Base-by-base conservation (phyloP, 2,329 filamentous ascomycete genomes). In the Hansfordia pulvinata region DNA sequence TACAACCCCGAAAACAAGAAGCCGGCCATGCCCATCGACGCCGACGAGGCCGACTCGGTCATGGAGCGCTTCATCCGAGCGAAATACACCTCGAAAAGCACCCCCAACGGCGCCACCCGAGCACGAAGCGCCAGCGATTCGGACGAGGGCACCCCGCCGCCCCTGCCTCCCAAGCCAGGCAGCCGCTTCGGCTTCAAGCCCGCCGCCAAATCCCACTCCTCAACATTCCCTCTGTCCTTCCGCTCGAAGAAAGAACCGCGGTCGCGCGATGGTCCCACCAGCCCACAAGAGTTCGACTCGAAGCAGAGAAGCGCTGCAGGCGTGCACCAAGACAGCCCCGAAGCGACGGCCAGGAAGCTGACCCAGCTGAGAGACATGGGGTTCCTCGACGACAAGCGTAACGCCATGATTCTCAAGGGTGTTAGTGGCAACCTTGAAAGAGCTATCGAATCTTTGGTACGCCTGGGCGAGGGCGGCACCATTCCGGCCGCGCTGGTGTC, bases 51-150 rank as follows among this genome's bases (percentile, higher is more conserved):
- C 25, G 88, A 98, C 49, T 79, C 82, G 8, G 84, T 81, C 16
- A 90, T 98, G 79, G 90, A 98, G 54, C 72, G 83, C 33, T 96
- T 88, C 52, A 93, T 98, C 39, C 69, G 88, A 33, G 77, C 88
- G 45, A 98, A 98, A 53, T 98, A 98, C 53, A 75, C 86, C 47
- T 75, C 76, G 40, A 56, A 17, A 17, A 10, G 16, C 25, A 11
- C 17, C 16, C 19, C 41, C 35, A 50, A 40, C 35, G 50, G 37
- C 20, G 46, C 36, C 32, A 52, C 38, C 26, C 49, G 48, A 34
- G 50, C 49, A 25, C 56, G 56, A 37, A 56, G 54, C 1, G 54
- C 53, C 27, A 64, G 60, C 36, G 54, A 53, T 25, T 64, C 64
- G 9, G 68, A 74, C 36, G 70, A 76, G 37, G 62, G 58, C 16